A percentile compares a stretch with the other conserved stretches of the same genome.
Conservation (phyloP, 169 alveolate genomes). For the Blepharisma undulans region DNA sequence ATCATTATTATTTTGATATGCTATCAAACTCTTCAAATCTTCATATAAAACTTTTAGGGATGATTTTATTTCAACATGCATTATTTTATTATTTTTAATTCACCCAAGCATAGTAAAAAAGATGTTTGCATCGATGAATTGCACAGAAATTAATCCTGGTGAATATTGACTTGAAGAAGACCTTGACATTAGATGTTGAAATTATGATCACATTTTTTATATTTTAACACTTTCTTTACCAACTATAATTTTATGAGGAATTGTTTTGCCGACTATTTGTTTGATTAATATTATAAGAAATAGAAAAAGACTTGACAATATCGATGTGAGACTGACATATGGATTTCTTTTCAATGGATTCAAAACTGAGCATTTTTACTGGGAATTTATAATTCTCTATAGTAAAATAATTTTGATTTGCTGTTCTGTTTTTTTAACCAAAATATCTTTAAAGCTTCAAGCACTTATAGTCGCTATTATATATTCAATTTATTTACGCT, state of each 20-base stretch:
- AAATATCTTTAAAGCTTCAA: neutral
- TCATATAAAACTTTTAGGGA: no score
- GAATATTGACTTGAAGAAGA: constrained; percentile 9
- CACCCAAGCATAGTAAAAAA: constrained; percentile 3
- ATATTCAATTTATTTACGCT: neutral
- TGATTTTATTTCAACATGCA: neutral
- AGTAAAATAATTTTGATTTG: neutral
- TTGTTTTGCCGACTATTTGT: neutral
- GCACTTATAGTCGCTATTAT: neutral
- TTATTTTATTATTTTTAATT: constrained; percentile 11
- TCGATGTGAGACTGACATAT: neutral
- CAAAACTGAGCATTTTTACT: neutral
- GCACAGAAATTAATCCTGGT: neutral
- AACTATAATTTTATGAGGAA: neutral
- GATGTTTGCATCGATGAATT: neutral
- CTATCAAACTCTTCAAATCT: no score
- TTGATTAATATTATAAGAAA: neutral
- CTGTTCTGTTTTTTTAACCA: neutral
- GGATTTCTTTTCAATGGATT: constrained; percentile 36
- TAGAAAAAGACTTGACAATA: constrained; percentile 14
- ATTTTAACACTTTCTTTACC: neutral
- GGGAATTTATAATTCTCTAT: constrained; percentile 20
- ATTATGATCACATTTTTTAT: neutral
- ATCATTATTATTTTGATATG: no score
- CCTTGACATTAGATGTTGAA: constrained; percentile 17